These are phyloP conservation scores for Neurospora hispaniola DNA, from an alignment of 495 filamentous ascomycete species.

Conservation along the genomic window DNA sequence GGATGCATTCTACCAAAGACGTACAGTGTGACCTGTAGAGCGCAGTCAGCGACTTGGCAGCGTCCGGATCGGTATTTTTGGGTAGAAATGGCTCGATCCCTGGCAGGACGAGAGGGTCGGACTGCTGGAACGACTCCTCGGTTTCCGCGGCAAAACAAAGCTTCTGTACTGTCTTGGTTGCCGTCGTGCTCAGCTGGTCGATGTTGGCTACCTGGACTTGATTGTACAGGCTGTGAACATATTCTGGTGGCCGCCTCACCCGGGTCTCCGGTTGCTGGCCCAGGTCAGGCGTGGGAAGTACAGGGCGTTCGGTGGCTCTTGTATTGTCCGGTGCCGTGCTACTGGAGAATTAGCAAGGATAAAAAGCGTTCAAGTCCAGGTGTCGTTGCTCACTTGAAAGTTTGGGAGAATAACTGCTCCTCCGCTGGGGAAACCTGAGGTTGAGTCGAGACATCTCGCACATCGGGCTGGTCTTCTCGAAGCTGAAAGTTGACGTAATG, in stretches of 20 bases:
- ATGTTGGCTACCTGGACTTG: conserved; percentile 35
- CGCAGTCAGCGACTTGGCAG: conserved; percentile 68
- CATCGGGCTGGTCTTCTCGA: conserved; percentile 47
- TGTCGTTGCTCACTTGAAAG: conserved; percentile 26
- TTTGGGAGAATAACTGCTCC: conserved; percentile 25
- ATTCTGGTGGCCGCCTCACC: conserved; percentile 18
- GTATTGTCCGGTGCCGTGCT: conserved; percentile 20
- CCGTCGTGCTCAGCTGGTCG: conserved; percentile 34
- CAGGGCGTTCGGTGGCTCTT: conserved; percentile 45
- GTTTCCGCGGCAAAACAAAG: conserved; percentile 54
- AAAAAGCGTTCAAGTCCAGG: not conserved
- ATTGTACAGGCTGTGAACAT: conserved; percentile 38
- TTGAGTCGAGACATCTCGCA: conserved; percentile 25
- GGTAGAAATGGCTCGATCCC: conserved; percentile 69
- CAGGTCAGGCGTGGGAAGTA: conserved; percentile 54
- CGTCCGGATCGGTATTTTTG: conserved; percentile 63
- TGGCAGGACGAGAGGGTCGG: conserved; percentile 65
- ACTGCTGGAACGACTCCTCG: conserved; percentile 39
- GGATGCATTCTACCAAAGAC: conserved; percentile 85
- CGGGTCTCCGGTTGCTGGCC: conserved; percentile 20
- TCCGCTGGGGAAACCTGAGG: conserved; percentile 30
- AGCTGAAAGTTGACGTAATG: conserved; percentile 88
- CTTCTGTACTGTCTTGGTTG: conserved; percentile 50
- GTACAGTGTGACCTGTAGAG: conserved; percentile 92
- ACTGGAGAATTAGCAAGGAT: not conserved